Evolutionary conservation across 805 yeast genomes (phyloP).

Genomic region (Alloascoidea africana): DNA sequence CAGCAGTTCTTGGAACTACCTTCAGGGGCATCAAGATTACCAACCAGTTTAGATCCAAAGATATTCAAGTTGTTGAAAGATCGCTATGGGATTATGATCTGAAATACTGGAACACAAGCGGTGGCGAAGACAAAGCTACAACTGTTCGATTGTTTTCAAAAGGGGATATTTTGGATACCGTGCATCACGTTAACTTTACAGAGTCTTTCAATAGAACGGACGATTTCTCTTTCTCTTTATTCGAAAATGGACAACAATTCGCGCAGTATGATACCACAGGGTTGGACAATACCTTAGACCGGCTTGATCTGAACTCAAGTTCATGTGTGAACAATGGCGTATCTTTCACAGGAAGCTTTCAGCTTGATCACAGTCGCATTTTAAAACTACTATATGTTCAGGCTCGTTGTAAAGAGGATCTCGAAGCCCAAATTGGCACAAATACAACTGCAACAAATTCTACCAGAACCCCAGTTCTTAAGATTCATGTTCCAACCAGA

Average conservation of each 20-base stretch:
- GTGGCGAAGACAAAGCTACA: slow-evolving; percentile 14
- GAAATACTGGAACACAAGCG: slow-evolving; percentile 9
- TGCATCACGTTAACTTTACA: slow-evolving; percentile 23
- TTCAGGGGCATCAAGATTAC: slow-evolving; percentile 64
- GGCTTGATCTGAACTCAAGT: slow-evolving; percentile 18
- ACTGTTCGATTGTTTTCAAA: slow-evolving; percentile 25
- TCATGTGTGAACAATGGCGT: slow-evolving; percentile 19
- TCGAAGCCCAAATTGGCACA: not conserved
- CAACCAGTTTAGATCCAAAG: slow-evolving; percentile 49
- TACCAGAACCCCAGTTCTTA: slow-evolving; percentile 11
- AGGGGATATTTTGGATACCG: slow-evolving; percentile 25
- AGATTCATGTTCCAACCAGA: slow-evolving; percentile 13
- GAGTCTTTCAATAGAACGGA: slow-evolving; percentile 14
- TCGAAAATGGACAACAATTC: slow-evolving; percentile 22
- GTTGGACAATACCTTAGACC: slow-evolving; percentile 9
- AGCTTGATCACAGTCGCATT: not conserved
- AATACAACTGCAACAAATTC: slow-evolving; percentile 5
- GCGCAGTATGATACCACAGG: slow-evolving; percentile 12
- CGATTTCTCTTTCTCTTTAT: slow-evolving; percentile 20
- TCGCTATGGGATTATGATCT: slow-evolving; percentile 33
- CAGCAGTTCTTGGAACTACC: slow-evolving; percentile 85
- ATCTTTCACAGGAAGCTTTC: not conserved
- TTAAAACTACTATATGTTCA: not conserved
- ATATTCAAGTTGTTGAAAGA: slow-evolving; percentile 43
- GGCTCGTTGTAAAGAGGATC: slow-evolving; percentile 13